phyloP scores from a whole-genome alignment of 177 flowering plant genomes.

The Vitis hybrid region DNA sequence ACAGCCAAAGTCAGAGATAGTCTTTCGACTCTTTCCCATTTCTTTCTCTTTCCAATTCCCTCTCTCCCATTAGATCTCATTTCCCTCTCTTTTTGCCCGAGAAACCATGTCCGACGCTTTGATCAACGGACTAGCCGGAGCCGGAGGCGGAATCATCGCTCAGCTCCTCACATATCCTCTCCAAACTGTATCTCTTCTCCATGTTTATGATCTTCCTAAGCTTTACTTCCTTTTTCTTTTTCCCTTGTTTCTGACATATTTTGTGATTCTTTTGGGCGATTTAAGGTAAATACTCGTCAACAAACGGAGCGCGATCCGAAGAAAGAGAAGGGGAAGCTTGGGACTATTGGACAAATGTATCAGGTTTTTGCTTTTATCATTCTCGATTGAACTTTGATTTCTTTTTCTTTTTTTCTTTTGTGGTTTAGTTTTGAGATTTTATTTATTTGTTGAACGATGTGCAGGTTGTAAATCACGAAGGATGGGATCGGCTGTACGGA shows the following conservation, averaged over 20 bases:
- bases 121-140: constrained; percentile 95
- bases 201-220: background rate
- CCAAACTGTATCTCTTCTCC: constrained; percentile 60
- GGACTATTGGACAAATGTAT: constrained; percentile 67
- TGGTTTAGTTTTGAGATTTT: background rate
- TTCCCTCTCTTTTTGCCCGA: constrained; percentile 6
- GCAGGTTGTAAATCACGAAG: constrained; percentile 86
- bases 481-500: constrained; percentile 85
- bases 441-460: constrained; percentile 4
- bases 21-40: no score
- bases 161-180: constrained; percentile 93
- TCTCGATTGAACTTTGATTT: background rate
- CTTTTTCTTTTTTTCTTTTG: background rate
- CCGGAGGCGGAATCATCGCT: constrained; percentile 97
- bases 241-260: background rate
- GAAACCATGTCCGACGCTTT: constrained; percentile 81
- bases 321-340: constrained; percentile 49
- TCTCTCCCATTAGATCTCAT: constrained; percentile 3
- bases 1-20: constrained; percentile 27
- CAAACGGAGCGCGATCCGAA: constrained; percentile 78
- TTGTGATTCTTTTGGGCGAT: background rate
- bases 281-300: constrained; percentile 85
- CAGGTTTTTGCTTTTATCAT: constrained; percentile 46
- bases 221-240: constrained; percentile 1
- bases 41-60: constrained; percentile 1